Evolutionary conservation across 139 green algal genomes (phyloP), one percentile per base, ranked within the genome.

Genomic region (Astrephomene gubernaculifera): DNA sequence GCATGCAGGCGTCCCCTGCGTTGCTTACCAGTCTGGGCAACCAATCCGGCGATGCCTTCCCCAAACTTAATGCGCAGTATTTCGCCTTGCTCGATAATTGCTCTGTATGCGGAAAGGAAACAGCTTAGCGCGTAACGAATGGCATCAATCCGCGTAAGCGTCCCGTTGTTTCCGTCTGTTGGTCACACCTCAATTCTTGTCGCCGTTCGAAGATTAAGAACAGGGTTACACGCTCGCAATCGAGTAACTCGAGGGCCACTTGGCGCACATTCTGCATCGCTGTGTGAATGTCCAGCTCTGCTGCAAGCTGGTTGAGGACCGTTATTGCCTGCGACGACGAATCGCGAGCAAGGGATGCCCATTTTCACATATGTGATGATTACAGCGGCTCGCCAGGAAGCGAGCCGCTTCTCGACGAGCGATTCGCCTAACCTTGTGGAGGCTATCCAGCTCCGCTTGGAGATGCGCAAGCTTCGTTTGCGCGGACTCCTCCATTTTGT

Each of bases 171-270:
- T n/a, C n/a, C n/a, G n/a, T n/a, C n/a, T n/a, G n/a, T 57, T 57
- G 24, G 24, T 12, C 68, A 21, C 36, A 92, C 90, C 91, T 91
- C 33, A 95, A 90, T 75, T 96, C 91, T 4, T 73, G 65, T 10
- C 86, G 70, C 14, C 74, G 36, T 17, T 89, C 82, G 54, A 94
- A 90, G 4, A 96, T 82, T 0, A 95, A 83, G 79, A 96, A 96
- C 49, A 94, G 80, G 0, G 89, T 95, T 7, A 95, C 90, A 8
- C 83, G 79, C 31, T 94, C 91, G 44, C 93, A 96, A 25, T 91
- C 80, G n/a, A 95, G 85, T 45, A 96, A 73, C 69, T 95, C 88
- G 60, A 96, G 80, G 36, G 88, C 89, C 25, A 92, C 87, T 24
- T 91, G 71, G 27, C 91, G 88, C 0, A 94, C 87, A 29, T 81